Base-by-base conservation (phyloP, 1,284 basidiomycete genomes). In the Sanghuangporus sanghuang region DNA sequence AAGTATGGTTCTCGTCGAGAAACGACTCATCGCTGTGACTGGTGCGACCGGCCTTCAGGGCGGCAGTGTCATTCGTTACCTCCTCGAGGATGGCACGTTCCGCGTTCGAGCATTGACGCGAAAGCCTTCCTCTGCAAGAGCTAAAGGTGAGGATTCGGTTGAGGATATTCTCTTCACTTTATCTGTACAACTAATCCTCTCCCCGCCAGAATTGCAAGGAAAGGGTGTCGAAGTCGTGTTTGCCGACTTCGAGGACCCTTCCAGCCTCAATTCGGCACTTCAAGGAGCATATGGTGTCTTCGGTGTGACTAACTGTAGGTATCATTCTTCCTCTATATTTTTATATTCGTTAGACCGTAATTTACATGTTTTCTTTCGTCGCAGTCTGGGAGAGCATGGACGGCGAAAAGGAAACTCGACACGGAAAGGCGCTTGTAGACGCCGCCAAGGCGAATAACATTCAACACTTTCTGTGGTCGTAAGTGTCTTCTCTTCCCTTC, bases 361-460 rank as follows among this genome's bases (percentile, higher is more conserved):
- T 35, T n/a, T 53, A 23, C 52, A 23, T 16, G 9, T 9, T 18
- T 48, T 42, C 32, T 27, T 9, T 57, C 40, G 40, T 18, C 35
- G 9, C 35, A 69, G 67, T 49, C 57, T 69, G 68, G 67, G 67
- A 65, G 18, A 64, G 60, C n/a, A 40, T 52, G 32, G 61, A 21
- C 21, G 53, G 40, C 14, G 62, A 67, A 8, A 59, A 65, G 36
- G 67, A 70, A 60, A 36, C 60, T 2, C 62, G 67, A 42, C 72
- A 74, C 21, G 73, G 73, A 14, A 69, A 69, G 56, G 65, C 68
- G 59, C 69, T 74, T 16, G 69, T 71, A 36, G 72, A 75, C 56
- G 73, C 72, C 7, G 72, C 72, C 2, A 70, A 73, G 60, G 62
- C 69, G 2, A 60, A 67, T 4, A 69, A 69, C 14, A 66, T 73